These are phyloP conservation scores for Torrubiella hemipterigena DNA, from an alignment of 2,329 filamentous ascomycete species.

Conservation along the genomic window DNA sequence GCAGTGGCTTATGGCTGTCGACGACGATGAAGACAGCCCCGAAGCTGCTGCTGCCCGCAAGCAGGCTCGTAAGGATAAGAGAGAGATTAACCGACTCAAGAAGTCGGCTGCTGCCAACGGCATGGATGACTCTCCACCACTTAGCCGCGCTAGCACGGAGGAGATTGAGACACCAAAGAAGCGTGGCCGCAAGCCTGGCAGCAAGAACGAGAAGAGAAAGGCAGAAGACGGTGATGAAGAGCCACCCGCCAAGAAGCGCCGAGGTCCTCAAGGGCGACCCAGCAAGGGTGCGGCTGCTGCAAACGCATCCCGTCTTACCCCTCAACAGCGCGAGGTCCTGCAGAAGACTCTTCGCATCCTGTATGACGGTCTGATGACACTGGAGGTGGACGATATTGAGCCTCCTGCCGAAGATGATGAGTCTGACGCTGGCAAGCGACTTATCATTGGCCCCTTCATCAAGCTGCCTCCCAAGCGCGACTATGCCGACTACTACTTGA, in stretches of 20 bases:
- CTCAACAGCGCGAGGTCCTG: conserved; percentile 61
- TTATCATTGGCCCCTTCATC: conserved; percentile 89
- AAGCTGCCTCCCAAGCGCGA: conserved; percentile 80
- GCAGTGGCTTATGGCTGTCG: conserved; percentile 96
- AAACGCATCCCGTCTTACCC: conserved; percentile 38
- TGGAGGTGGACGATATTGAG: conserved; percentile 66
- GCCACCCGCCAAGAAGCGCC: conserved; percentile 66
- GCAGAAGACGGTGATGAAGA: conserved; percentile 68
- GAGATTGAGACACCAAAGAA: conserved; percentile 67
- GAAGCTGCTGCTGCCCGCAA: conserved; percentile 89
- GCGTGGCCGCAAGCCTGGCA: conserved; percentile 69
- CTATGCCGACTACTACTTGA: conserved; percentile 89
- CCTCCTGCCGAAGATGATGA: conserved; percentile 45
- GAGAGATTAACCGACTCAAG: conserved; percentile 64
- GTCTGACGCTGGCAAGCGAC: conserved; percentile 50
- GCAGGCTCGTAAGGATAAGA: conserved; percentile 69
- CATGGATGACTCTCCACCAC: conserved; percentile 58
- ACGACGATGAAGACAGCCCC: conserved; percentile 89
- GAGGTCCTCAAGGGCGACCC: conserved; percentile 56
- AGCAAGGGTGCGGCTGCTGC: conserved; percentile 39
- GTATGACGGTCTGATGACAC: conserved; percentile 68
- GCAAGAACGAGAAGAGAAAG: conserved; percentile 76
- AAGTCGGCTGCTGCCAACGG: conserved; percentile 23
- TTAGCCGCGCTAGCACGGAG: conserved; percentile 75
- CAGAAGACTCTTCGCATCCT: conserved; percentile 68